Percentiles rank a stretch among this genome's conserved stretches.
Evolutionary conservation across 2,329 filamentous ascomycete species (phyloP).

Genomic region (Calonectria pseudoturangicola): DNA sequence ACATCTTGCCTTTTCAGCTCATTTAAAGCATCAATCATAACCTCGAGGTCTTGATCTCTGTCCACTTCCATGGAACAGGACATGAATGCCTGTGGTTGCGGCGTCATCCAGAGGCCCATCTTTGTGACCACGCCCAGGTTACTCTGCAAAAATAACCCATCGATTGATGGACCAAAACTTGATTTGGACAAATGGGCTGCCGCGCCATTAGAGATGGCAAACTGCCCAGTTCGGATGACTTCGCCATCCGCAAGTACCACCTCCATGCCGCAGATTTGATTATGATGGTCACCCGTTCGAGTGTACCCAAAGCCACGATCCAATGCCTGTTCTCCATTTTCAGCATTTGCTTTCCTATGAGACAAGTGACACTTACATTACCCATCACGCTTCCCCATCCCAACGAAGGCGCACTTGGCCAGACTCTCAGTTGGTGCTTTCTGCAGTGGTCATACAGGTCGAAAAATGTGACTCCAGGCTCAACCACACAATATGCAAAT

Average conservation of each 20-base stretch:
- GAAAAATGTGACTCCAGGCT: background rate
- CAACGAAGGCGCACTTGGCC: background rate
- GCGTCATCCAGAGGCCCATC: background rate
- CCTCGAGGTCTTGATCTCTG: background rate
- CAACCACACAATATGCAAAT: background rate
- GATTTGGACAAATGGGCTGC: background rate
- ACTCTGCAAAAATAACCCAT: background rate
- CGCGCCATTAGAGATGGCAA: background rate
- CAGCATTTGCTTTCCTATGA: background rate
- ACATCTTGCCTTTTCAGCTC: background rate
- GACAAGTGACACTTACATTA: background rate
- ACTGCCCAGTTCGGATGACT: background rate
- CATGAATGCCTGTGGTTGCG: background rate
- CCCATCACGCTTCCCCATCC: background rate
- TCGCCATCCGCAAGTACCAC: background rate
- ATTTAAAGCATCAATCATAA: background rate
- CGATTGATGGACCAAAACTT: background rate
- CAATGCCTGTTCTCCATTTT: background rate
- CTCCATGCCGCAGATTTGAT: background rate
- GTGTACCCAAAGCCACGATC: background rate
- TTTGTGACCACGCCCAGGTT: background rate
- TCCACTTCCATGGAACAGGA: conserved; percentile 1
- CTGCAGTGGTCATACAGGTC: background rate
- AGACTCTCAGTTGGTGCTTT: background rate
- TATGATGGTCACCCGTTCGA: background rate